Base-by-base conservation (phyloP, 2,329 filamentous ascomycete species). In the Botrytis paeoniae region DNA sequence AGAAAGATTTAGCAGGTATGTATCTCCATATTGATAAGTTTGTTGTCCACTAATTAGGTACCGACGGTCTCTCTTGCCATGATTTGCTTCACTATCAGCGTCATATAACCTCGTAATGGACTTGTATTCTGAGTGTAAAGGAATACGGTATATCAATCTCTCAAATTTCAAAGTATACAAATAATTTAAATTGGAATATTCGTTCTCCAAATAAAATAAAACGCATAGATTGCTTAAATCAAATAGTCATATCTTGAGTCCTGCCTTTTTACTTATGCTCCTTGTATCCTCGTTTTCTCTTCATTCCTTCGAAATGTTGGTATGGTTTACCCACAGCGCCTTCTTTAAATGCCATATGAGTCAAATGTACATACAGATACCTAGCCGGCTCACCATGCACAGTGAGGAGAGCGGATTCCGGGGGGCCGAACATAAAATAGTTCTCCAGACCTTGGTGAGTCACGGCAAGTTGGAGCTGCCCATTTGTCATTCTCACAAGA, bases 261-360 rank as follows among this genome's bases (percentile, higher is more conserved):
- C 2, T 25, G 16, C 48, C 39, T 39, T 64, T 51, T 59, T 43
- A 69, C 45, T 57, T 41, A 9, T 69, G 65, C 48, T 69, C 65
- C 25, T 1, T 25, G n/a, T 32, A 29, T n/a, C 48, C 65, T 5
- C 0, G 9, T 69, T 6, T 43, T 16, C 48, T 69, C 25, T 10
- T 41, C 65, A 69, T 69, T 25, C 32, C 65, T 39, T 57, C 65
- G 14, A n/a, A 68, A 68, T 57, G 65, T 35, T 37, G 43, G 32
- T 66, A 68, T 5, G 48, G 48, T 2, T 7, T 10, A 43, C 35
- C 16, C 22, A 22, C 25, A 20, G 8, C 0, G 3, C 39, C 62
- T 7, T 4, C 4, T 25, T 14, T 6, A 37, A 54, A 68, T 29
- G 32, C 45, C 14, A 75, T 72, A 29, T 79, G 74, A 77, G 64